Evolutionary conservation across 2,329 filamentous ascomycete genomes (phyloP).

Genomic region (Aspergillus sp.): DNA sequence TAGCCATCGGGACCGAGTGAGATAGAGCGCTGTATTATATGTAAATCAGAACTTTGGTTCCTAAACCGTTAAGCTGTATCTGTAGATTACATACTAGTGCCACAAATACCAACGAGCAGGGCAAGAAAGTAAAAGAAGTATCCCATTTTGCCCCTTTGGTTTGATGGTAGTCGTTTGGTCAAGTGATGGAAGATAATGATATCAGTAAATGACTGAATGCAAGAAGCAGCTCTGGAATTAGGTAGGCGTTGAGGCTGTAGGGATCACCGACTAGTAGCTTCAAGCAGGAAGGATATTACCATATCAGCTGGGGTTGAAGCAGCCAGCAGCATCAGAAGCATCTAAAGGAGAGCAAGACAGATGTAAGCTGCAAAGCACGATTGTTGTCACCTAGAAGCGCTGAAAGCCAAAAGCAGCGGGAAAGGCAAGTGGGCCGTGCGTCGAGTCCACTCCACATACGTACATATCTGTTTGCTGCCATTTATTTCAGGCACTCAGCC

Average conservation of each 20-base stretch:
- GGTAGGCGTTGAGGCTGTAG: background rate
- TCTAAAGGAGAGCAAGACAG: constrained; percentile 1
- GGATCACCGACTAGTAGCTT: background rate
- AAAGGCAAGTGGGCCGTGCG: constrained; percentile 13
- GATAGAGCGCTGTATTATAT: constrained; percentile 63
- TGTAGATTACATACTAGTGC: constrained; percentile 58
- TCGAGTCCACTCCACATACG: background rate
- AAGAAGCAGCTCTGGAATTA: background rate
- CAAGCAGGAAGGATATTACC: background rate
- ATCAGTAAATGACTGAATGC: background rate
- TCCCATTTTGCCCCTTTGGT: constrained; percentile 57
- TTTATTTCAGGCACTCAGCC: constrained; percentile 11
- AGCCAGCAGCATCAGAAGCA: constrained; percentile 8
- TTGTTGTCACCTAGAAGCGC: background rate
- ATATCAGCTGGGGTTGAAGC: constrained; percentile 13
- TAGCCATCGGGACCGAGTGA: constrained; percentile 77
- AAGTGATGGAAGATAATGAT: constrained; percentile 1
- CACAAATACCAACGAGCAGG: constrained; percentile 68
- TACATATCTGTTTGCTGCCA: constrained; percentile 8
- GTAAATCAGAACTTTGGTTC: constrained; percentile 2
- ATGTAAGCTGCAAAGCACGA: background rate
- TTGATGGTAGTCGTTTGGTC: background rate
- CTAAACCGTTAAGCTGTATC: background rate
- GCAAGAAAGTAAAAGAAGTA: constrained; percentile 75
- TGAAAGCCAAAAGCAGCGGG: constrained; percentile 7